Evolutionary conservation across 345 rosid genomes (phyloP), one percentile per base, ranked within the genome.

Genomic region (Moricandia arvensis): DNA sequence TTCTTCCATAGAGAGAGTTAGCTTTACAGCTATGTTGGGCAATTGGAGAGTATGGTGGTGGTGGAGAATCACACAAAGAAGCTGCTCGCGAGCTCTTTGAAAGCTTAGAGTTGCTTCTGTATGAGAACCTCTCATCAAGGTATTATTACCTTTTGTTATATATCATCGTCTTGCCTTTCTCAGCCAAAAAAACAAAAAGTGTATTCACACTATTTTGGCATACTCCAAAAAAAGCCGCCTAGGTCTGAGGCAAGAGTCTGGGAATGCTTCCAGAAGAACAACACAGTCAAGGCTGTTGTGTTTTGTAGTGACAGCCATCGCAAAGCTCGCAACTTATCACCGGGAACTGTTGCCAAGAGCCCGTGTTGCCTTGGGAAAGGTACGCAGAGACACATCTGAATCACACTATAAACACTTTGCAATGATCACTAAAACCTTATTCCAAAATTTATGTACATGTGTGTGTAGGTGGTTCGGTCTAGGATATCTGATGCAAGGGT

Each of bases 21-120:
- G 99, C 99, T 30, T 80, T 95, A 73, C 93, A 92, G 45, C 81
- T 95, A 61, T 95, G 99, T 79, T 95, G 99, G 99, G 97, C 99
- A 76, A 87, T 92, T 59, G 99, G 99, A 66, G 97, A 95, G 85
- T 88, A 95, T 76, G 96, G 91, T 63, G 99, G 99, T 16, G 99
- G 97, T 7, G 97, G 97, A 43, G 88, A 66, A 74, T 80, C 91
- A 60, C 89, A 89, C 80, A 92, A 87, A 75, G 99, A 92, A 73
- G 96, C 89, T 58, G 99, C 97, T 75, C 91, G 97, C 6, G 99
- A 95, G 78, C 97, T 92, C 72, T 95, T 95, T 71, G 99, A 95
- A 85, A 95, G 89, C 70, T 82, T 92, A 61, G 99, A 95, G 75
- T 76, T 95, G 31, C 97, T 95, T 83, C 73, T 95, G 53, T 95